These are phyloP conservation scores for Orbilia quercus DNA, from an alignment of 2,329 filamentous ascomycete genomes.

Conservation along the genomic window DNA sequence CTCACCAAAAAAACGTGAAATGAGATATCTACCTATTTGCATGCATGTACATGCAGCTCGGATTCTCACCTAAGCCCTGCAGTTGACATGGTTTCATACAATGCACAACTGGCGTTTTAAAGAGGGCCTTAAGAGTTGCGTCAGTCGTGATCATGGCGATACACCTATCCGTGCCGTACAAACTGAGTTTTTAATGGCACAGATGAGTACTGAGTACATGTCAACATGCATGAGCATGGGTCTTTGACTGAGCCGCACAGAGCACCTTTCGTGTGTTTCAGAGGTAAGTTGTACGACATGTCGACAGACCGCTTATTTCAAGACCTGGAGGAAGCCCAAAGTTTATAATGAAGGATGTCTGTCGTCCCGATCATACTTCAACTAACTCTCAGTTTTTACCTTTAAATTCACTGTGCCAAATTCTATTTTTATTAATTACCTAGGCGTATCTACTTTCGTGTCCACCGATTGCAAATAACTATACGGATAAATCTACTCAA, in stretches of 20 bases:
- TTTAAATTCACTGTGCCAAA: background rate
- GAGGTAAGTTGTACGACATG: background rate
- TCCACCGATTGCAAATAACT: too few species aligned
- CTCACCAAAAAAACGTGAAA: conserved; percentile 6
- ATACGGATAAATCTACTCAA: too few species aligned
- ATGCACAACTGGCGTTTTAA: conserved; percentile 21
- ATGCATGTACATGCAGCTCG: conserved; percentile 30
- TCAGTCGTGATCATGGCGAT: conserved; percentile 7
- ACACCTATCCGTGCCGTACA: conserved; percentile 21
- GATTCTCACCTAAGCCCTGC: conserved; percentile 55
- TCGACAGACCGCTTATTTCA: conserved; percentile 1
- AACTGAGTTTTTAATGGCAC: conserved; percentile 1
- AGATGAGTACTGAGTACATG: conserved; percentile 7
- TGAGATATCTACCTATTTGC: conserved; percentile 20
- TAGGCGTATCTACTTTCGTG: too few species aligned
- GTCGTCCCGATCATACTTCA: background rate
- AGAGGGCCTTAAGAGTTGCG: conserved; percentile 10
- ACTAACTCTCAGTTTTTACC: background rate
- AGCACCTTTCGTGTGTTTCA: conserved; percentile 11
- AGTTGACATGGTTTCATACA: conserved; percentile 40
- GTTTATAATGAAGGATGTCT: conserved; percentile 21
- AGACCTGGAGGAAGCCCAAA: background rate
- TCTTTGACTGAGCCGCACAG: conserved; percentile 28
- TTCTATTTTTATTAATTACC: background rate
- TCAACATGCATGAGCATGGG: background rate